Conservation (phyloP, 2,329 filamentous ascomycete genomes). For the Monilinia fructigena region DNA sequence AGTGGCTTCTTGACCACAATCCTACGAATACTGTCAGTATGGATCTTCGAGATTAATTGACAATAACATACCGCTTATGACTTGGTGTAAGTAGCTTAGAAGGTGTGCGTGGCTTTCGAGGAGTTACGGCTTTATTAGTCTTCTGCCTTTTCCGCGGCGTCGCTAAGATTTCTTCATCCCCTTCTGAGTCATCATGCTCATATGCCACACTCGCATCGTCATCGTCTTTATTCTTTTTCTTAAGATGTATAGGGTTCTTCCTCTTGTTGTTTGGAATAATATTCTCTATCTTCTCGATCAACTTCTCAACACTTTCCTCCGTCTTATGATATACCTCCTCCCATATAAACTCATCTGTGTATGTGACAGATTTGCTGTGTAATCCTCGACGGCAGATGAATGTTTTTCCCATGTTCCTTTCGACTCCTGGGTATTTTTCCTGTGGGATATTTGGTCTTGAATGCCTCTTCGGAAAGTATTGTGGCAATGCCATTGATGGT, state of each 20-base stretch:
- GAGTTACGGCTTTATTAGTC: slow-evolving; percentile 43
- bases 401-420: slow-evolving; percentile 73
- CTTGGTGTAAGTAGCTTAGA: slow-evolving; percentile 55
- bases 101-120: slow-evolving; percentile 43
- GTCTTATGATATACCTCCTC: slow-evolving; percentile 68
- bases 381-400: slow-evolving; percentile 90
- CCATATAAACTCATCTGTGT: slow-evolving; percentile 91
- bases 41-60: neutral
- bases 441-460: slow-evolving; percentile 66
- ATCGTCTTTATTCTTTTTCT: slow-evolving; percentile 32
- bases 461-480: slow-evolving; percentile 71
- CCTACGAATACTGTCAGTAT: slow-evolving; percentile 36
- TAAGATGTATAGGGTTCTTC: slow-evolving; percentile 27
- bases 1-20: slow-evolving; percentile 81
- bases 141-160: slow-evolving; percentile 60
- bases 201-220: slow-evolving; percentile 26
- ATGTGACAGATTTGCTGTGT: slow-evolving; percentile 83
- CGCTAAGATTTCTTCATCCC: slow-evolving; percentile 20
- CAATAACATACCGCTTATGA: slow-evolving; percentile 54
- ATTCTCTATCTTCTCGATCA: slow-evolving; percentile 55
- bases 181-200: slow-evolving; percentile 33
- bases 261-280: slow-evolving; percentile 70
- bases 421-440: slow-evolving; percentile 72
- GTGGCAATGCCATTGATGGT: slow-evolving; percentile 89
- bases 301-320: slow-evolving; percentile 32